Evolutionary conservation across 2,329 filamentous ascomycete species (phyloP).

Genomic region (Hymenoscyphus scutula): DNA sequence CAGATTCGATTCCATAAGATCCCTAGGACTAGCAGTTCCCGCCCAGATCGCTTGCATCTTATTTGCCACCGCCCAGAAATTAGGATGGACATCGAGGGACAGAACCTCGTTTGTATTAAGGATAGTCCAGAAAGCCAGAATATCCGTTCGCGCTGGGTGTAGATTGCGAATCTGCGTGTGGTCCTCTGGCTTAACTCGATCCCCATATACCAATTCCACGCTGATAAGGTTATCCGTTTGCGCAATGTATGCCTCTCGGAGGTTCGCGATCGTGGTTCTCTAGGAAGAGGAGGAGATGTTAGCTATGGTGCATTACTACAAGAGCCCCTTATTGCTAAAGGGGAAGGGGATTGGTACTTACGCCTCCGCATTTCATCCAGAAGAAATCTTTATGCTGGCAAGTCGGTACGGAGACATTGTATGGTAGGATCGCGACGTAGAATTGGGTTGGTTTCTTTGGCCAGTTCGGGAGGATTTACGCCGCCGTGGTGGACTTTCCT

Average conservation of each 20-base stretch:
- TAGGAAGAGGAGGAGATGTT: neutral
- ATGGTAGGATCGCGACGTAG: constrained; percentile 17
- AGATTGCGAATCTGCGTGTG: constrained; percentile 13
- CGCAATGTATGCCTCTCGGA: neutral
- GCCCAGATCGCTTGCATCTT: constrained; percentile 3
- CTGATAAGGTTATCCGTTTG: neutral
- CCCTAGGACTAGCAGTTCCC: neutral
- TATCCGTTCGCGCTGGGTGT: constrained; percentile 4
- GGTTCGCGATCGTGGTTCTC: neutral
- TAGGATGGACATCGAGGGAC: constrained; percentile 3
- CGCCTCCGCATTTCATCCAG: constrained; percentile 17
- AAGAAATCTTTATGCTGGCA: constrained; percentile 17
- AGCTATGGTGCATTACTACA: neutral
- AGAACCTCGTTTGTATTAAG: constrained; percentile 7
- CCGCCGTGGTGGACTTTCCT: constrained; percentile 10
- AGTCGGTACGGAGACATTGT: constrained; percentile 7
- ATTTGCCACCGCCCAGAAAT: constrained; percentile 2
- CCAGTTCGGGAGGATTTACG: constrained; percentile 12
- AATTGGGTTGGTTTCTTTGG: constrained; percentile 14
- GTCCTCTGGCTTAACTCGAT: neutral
- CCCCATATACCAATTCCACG: neutral
- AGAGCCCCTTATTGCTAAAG: neutral
- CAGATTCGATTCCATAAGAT: neutral
- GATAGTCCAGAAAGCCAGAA: constrained; percentile 22
- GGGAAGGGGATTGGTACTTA: neutral